These are phyloP conservation scores for Tolypocladium nubicola DNA, from an alignment of 2,329 filamentous ascomycete species.

Conservation along the genomic window DNA sequence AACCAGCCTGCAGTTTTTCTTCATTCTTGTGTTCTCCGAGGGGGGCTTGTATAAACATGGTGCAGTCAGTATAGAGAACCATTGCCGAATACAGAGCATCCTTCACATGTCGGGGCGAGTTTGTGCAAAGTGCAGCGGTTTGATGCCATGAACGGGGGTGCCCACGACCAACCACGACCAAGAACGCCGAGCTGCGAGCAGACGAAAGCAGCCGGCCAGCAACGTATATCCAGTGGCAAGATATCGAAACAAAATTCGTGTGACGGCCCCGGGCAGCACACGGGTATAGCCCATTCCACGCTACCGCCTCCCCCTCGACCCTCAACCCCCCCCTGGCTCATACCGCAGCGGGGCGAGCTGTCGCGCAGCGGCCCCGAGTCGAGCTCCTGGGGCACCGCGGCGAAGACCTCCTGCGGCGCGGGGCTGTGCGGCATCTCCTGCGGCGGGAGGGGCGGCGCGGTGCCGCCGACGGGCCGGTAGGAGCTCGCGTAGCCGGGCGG, in stretches of 20 bases:
- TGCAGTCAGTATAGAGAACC: background rate
- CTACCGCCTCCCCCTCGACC: background rate
- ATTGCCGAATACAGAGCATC: background rate
- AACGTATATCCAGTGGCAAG: background rate
- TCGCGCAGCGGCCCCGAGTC: slow-evolving; percentile 1
- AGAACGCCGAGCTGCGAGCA: background rate
- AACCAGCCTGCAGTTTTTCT: background rate
- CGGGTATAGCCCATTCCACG: background rate
- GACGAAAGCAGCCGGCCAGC: background rate
- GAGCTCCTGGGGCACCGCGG: slow-evolving; percentile 5
- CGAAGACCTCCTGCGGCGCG: slow-evolving; percentile 1
- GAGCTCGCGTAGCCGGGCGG: background rate
- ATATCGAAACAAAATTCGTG: too few species aligned
- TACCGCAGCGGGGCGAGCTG: background rate
- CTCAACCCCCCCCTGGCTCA: background rate
- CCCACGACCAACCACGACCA: background rate
- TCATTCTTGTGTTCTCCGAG: background rate
- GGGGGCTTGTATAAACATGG: background rate
- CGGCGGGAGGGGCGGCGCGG: background rate
- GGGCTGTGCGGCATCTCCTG: slow-evolving; percentile 5
- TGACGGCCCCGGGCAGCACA: background rate
- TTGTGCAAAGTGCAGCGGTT: background rate
- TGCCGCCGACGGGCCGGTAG: background rate
- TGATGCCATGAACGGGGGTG: background rate
- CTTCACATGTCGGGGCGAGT: background rate